phyloP scores from a whole-genome alignment of 257 asterid genomes.

The Cruciata laevipes region DNA sequence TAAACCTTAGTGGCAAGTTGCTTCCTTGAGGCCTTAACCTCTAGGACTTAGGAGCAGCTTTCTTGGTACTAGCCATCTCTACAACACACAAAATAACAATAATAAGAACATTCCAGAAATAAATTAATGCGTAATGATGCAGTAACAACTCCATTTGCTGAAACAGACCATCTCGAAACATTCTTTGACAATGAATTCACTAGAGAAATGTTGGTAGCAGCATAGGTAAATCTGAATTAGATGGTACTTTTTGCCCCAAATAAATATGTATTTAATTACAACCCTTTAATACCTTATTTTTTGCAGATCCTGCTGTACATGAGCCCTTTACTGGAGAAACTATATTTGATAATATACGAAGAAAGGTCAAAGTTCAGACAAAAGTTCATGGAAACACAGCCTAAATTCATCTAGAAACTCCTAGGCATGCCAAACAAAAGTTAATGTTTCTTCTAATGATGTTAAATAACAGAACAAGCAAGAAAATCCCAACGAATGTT shows the following conservation, averaged over 20 bases:
- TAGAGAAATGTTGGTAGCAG: constrained; percentile 20
- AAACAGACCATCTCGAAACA: constrained; percentile 18
- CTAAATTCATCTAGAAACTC: too few species aligned
- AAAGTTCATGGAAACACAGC: too few species aligned
- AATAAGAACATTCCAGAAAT: constrained; percentile 26
- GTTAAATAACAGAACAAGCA: too few species aligned
- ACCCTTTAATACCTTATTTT: neutral
- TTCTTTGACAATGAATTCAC: constrained; percentile 21
- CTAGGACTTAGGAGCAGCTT: too few species aligned
- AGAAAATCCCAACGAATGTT: too few species aligned
- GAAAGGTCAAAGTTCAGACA: constrained; percentile 33
- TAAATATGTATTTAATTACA: neutral
- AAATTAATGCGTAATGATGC: constrained; percentile 22
- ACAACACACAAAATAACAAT: too few species aligned
- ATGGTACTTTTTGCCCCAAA: neutral
- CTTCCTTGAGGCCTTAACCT: too few species aligned
- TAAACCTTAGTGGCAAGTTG: too few species aligned
- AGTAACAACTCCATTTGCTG: neutral
- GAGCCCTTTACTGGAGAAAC: constrained; percentile 28
- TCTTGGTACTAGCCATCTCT: too few species aligned
- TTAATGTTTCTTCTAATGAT: too few species aligned
- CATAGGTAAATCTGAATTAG: constrained; percentile 34
- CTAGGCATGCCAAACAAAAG: too few species aligned
- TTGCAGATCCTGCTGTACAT: constrained; percentile 19
- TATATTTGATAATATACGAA: constrained; percentile 26